phyloP scores from a whole-genome alignment of 2,329 filamentous ascomycete genomes.

The Ceratocystis ficicola region DNA sequence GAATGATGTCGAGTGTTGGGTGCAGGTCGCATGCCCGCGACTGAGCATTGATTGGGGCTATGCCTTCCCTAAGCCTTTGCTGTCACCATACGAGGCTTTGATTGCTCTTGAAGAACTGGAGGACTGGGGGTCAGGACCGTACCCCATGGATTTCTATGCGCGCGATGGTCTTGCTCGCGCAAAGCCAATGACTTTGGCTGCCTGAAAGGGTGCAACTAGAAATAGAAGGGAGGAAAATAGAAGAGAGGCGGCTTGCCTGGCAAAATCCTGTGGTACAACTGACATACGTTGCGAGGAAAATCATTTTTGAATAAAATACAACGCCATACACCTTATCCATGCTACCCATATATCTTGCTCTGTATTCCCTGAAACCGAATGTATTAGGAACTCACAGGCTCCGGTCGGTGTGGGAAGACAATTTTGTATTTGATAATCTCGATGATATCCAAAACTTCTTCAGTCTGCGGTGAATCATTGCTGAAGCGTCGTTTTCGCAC shows the following conservation, averaged over 20 bases:
- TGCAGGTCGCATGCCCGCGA: slow-evolving; percentile 93
- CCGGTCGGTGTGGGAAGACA: slow-evolving; percentile 70
- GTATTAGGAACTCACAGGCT: slow-evolving; percentile 54
- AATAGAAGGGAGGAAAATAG: slow-evolving; percentile 7
- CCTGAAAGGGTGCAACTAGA: not conserved
- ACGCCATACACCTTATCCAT: not conserved
- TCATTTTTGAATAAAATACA: slow-evolving; percentile 6
- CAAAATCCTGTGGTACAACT: not conserved
- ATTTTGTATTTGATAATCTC: slow-evolving; percentile 83
- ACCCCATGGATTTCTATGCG: slow-evolving; percentile 98
- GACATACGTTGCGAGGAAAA: not conserved
- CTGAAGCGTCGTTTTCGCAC: slow-evolving; percentile 45
- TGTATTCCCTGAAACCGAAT: not conserved
- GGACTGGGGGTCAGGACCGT: slow-evolving; percentile 63
- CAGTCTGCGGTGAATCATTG: slow-evolving; percentile 31
- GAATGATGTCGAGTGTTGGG: slow-evolving; percentile 91
- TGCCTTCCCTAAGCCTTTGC: slow-evolving; percentile 73
- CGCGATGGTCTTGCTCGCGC: slow-evolving; percentile 81
- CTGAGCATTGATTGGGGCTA: slow-evolving; percentile 99
- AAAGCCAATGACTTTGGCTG: slow-evolving; percentile 35
- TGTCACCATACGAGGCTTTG: slow-evolving; percentile 92
- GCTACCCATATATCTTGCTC: not conserved
- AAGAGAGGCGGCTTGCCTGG: not conserved
- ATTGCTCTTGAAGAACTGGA: slow-evolving; percentile 71
- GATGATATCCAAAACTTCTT: slow-evolving; percentile 60